Evolutionary conservation across 176 grass and related monocot species (phyloP).

Genomic region (Cenchrus fungigraminus): DNA sequence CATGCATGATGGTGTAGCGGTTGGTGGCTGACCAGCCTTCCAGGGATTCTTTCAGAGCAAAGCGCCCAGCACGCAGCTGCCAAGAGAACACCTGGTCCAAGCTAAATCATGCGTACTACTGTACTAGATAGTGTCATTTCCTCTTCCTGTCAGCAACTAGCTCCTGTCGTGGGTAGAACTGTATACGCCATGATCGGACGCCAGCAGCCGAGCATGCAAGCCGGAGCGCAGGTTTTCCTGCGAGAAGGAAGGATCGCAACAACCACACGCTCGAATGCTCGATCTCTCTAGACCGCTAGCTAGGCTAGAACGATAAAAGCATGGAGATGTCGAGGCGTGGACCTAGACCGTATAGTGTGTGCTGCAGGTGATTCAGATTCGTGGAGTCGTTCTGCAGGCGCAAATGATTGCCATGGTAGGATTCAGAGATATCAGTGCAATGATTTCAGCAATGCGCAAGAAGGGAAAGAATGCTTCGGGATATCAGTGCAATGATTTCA

Average conservation of each 20-base stretch:
- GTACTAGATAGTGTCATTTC: too few relatives aligned
- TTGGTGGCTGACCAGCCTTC: slow-evolving; percentile 45
- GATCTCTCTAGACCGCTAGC: not conserved
- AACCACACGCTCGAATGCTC: not conserved
- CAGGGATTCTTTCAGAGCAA: slow-evolving; percentile 5
- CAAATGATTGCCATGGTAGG: not conserved
- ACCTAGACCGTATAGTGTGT: not conserved
- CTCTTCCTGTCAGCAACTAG: slow-evolving; percentile 3
- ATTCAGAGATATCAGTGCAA: not conserved
- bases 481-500: not conserved
- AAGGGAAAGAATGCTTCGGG: too few relatives aligned
- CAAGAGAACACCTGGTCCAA: slow-evolving; percentile 29
- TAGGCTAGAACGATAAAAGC: not conserved
- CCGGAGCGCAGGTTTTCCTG: not conserved
- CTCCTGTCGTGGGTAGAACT: slow-evolving; percentile 10
- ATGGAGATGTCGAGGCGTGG: slow-evolving; percentile 19
- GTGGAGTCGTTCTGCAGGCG: not conserved
- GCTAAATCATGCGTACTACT: not conserved
- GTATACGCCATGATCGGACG: not conserved
- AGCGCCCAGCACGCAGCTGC: slow-evolving; percentile 2
- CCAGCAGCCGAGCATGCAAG: not conserved
- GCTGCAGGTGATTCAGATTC: slow-evolving; percentile 10
- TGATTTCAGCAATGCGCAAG: too few relatives aligned
- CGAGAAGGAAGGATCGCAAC: slow-evolving; percentile 33
- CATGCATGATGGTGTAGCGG: slow-evolving; percentile 19